Percentiles rank a stretch among this genome's conserved stretches.
These are phyloP conservation scores for Scytalidium sp. DNA, from an alignment of 2,329 filamentous ascomycete genomes.

Conservation along the genomic window DNA sequence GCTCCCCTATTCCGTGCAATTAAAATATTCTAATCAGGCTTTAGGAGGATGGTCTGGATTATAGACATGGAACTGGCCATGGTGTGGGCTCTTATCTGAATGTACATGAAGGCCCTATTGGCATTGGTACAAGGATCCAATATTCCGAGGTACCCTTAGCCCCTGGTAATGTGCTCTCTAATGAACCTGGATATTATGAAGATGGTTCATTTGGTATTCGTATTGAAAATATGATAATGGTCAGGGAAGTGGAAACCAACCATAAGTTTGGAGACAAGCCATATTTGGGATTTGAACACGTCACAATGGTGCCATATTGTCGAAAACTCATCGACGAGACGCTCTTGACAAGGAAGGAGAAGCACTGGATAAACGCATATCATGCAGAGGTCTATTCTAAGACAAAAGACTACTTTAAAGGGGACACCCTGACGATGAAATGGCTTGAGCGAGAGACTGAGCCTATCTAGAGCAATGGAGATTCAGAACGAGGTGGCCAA, in stretches of 20 bases:
- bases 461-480: conserved; percentile 32
- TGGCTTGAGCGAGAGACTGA: conserved; percentile 90
- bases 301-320: conserved; percentile 96
- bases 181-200: conserved; percentile 96
- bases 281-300: conserved; percentile 92
- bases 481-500: neutral
- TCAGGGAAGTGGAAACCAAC: conserved; percentile 81
- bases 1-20: neutral
- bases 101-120: conserved; percentile 95
- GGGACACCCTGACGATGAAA: conserved; percentile 65
- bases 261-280: conserved; percentile 91
- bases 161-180: conserved; percentile 91
- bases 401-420: conserved; percentile 72
- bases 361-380: conserved; percentile 83
- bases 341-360: conserved; percentile 72
- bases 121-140: conserved; percentile 87
- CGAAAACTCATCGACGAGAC: conserved; percentile 76
- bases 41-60: conserved; percentile 78
- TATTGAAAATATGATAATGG: conserved; percentile 94
- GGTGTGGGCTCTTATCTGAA: conserved; percentile 95
- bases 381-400: conserved; percentile 79
- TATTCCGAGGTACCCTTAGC: conserved; percentile 88
- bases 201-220: conserved; percentile 93
- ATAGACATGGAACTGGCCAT: conserved; percentile 93
- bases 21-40: conserved; percentile 9